Base-by-base conservation (phyloP, 2,329 filamentous ascomycete species). In the Aspergillus sp. region DNA sequence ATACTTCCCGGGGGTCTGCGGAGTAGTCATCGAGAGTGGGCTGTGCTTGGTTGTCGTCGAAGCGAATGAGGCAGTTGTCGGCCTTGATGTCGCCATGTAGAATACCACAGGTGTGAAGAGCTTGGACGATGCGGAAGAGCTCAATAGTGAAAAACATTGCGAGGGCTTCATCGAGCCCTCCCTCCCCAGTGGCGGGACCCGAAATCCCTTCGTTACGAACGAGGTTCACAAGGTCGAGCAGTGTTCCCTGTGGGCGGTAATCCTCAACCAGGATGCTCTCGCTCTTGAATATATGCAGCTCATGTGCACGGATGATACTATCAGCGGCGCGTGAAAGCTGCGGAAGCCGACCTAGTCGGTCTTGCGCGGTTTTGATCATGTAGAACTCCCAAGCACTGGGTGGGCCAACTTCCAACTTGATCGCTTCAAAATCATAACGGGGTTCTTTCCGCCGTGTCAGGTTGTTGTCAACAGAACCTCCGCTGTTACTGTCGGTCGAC, bases 81-180 rank as follows among this genome's bases (percentile, higher is more conserved):
- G 90, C 87, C 77, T 99, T 99, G 65, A 99, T 82, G 69, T 99
- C 95, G 40, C 95, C 95, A 71, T 99, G 95, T 46, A 98, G 80
- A 57, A 99, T 81, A 3, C 86, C 84, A 64, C 89, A 89, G 3
- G 85, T 73, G 74, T 99, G 95, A 21, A 99, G 82, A 0, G 89
- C 88, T 77, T 98, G 95, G 3, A 96, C 84, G 0, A 91, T 96
- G 50, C 95, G 90, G 66, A 99, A 83, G 6, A 99, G 83, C 75
- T 99, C 95, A 60, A 98, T 82, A 7, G 90, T 84, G 77, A 98
- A 96, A 80, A 97, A 98, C 91, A 98, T 97, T 66, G 90, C 91
- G 2, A 98, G 81, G 48, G 84, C 82, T 75, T 99, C 95, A 66
- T 99, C 95, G 84, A 99, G 91, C 15, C 89, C 88, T 2, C 87